Evolutionary conservation across 805 yeast genomes (phyloP), one percentile per base, ranked within the genome.

Genomic region (Blastobotrys parvus): DNA sequence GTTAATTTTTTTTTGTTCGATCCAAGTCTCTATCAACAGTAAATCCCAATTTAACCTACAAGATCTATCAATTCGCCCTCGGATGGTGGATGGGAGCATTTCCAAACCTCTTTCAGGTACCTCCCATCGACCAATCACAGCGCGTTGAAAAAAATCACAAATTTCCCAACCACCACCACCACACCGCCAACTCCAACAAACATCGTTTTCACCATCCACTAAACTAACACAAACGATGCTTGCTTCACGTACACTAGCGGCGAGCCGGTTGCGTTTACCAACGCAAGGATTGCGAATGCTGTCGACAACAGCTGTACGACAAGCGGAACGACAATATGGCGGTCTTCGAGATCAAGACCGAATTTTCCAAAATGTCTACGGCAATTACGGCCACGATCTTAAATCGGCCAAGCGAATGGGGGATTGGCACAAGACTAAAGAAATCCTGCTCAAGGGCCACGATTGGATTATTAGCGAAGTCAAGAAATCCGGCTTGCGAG

Each of bases 361-460:
- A 56, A 86, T 85, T 54, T 85, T 85, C 65, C 95, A 86, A 66
- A 85, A 85, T 64, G 71, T 85, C 40, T 83, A 85, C 64, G 80
- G 78, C 44, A 75, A 71, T 48, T 82, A 81, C 61, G 92, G 92
- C 40, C 74, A 72, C 49, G 90, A 84, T 61, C 67, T 86, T 54
- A 80, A 81, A 63, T 68, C 80, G 13, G 82, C 92, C 35, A 71
- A 72, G 71, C 75, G 74, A 56, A 81, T 82, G 78, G 95, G 95
- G 41, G 95, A 86, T 64, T 85, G 95, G 95, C 70, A 85, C 69
- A 86, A 85, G 68, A 86, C 95, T 52, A 86, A 85, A 65, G 95
- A 85, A 65, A 78, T 85, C 54, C 62, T 85, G 32, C 65, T 78
- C 48, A 85, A 85, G 63, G 95, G 95, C 36, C 90, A 86, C 63